Evolutionary conservation across 306 rosid species (phyloP), one percentile per base, ranked within the genome.

Genomic region (Erythrophleum fordii): DNA sequence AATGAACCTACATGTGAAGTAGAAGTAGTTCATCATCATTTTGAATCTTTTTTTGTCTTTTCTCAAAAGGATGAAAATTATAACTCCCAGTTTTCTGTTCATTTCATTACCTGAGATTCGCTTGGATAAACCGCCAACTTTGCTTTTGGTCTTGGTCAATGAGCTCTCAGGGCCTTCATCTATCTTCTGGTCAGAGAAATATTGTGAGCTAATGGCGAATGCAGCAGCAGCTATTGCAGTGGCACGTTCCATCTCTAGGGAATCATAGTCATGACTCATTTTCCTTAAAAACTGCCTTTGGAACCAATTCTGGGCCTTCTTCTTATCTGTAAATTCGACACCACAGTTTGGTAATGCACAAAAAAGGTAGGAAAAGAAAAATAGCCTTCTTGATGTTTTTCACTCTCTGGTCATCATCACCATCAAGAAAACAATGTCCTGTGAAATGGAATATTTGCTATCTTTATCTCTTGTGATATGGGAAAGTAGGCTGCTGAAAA

Each of bases 181-280:
- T 64, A 49, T 77, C 65, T 41, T 80, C n/a, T 66, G 52, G 16
- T 76, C 83, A 25, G 87, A 67, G 49, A 86, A 85, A 28, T 83
- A 85, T 12, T 76, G 87, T 16, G 88, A 85, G 68, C 17, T 72
- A 52, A 93, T 83, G 56, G 97, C 97, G 6, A 76, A 87, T 72
- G 86, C 87, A 11, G 97, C 92, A 22, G 99, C 97, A 67, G 97
- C 98, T 44, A 92, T 85, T 26, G 97, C 96, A 8, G 91, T 76
- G 14, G 79, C 91, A 35, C 75, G 87, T 77, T 93, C 97, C 18
- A 73, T 78, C 42, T 75, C 90, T 31, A 14, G 35, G 17, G 87
- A 49, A 51, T 91, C 94, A 80, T 88, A 76, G 34, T 91, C 94
- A 78, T 44, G 49, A 87, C 89, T 90, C 97, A 83, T 90, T 75